phyloP scores from a whole-genome alignment of 352 stramenopile species.

The Globisporangium canariense region DNA sequence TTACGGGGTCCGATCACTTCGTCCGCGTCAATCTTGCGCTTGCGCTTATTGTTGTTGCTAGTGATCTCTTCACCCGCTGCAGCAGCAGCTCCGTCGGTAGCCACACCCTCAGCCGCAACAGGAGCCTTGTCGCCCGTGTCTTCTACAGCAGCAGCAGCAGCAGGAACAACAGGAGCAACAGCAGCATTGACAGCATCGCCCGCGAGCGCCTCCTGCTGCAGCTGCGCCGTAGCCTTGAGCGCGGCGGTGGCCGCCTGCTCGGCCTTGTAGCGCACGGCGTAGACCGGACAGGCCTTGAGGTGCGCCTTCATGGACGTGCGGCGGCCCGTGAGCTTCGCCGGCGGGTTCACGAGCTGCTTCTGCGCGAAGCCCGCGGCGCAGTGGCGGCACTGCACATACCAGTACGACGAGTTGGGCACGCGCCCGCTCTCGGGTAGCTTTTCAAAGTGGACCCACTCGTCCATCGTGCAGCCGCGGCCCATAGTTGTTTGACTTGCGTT shows the following conservation, averaged over 20 bases:
- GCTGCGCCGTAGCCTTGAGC: conserved; percentile 15
- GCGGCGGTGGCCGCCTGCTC: conserved; percentile 37
- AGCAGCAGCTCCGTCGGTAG: conserved; percentile 14
- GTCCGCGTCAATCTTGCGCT: conserved; percentile 34
- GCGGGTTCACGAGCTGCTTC: conserved; percentile 61
- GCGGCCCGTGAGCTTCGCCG: conserved; percentile 58
- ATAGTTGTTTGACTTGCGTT: conserved; percentile 21
- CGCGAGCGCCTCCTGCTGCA: conserved; percentile 3
- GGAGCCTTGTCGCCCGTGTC: not conserved
- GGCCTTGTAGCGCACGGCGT: conserved; percentile 60
- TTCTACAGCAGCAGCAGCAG: not conserved
- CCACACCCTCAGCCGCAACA: not conserved
- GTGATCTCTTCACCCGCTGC: conserved; percentile 1
- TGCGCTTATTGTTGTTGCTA: conserved; percentile 38
- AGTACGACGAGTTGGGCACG: conserved; percentile 79
- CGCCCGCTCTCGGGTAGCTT: conserved; percentile 56
- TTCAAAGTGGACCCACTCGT: conserved; percentile 83
- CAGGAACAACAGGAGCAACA: not conserved
- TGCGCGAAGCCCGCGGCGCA: conserved; percentile 55
- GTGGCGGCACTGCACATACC: conserved; percentile 79
- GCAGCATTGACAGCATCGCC: conserved; percentile 1
- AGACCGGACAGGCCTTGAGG: conserved; percentile 70
- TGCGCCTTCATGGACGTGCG: conserved; percentile 75
- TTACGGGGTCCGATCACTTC: conserved; percentile 34
- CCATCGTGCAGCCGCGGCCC: conserved; percentile 71